phyloP scores from a whole-genome alignment of 805 yeast species.

The Candida caryicola region DNA sequence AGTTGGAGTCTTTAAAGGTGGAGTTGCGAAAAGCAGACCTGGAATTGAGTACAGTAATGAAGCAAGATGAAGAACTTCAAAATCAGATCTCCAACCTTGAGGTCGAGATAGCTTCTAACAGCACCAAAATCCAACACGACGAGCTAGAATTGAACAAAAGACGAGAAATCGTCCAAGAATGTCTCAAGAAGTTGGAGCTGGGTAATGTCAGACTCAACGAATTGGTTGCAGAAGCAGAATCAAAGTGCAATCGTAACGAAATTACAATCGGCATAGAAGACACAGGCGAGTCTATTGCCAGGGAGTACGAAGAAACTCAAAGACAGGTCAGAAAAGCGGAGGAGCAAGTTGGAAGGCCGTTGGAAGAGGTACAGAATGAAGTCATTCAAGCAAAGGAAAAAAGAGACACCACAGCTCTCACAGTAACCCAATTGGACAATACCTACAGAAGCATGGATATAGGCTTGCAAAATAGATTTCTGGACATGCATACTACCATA shows the following conservation, averaged over 20 bases:
- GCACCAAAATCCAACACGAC: conserved; percentile 12
- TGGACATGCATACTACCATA: conserved; percentile 32
- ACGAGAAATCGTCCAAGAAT: conserved; percentile 9
- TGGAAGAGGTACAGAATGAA: conserved; percentile 52
- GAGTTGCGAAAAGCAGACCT: conserved; percentile 7
- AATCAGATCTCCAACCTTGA: conserved; percentile 16
- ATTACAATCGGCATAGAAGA: conserved; percentile 40
- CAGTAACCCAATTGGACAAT: conserved; percentile 32
- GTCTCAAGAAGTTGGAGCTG: conserved; percentile 10
- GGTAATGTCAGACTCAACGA: conserved; percentile 13
- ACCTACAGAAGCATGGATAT: conserved; percentile 24
- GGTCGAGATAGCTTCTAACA: conserved; percentile 10
- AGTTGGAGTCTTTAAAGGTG: conserved; percentile 8
- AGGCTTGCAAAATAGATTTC: conserved; percentile 32
- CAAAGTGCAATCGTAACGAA: conserved; percentile 48
- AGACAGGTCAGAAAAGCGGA: conserved; percentile 52
- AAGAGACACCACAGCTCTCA: conserved; percentile 41
- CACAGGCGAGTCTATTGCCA: conserved; percentile 46
- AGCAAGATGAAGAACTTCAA: conserved; percentile 7
- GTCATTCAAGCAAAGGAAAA: conserved; percentile 43
- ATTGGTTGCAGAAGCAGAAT: conserved; percentile 26
- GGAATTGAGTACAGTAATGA: conserved; percentile 6
- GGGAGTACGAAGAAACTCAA: conserved; percentile 47
- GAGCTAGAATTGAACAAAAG: conserved; percentile 11
- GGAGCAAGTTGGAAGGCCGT: conserved; percentile 49